These are phyloP conservation scores for Fusarium kyushuense DNA, from an alignment of 2,329 filamentous ascomycete species.

Conservation along the genomic window DNA sequence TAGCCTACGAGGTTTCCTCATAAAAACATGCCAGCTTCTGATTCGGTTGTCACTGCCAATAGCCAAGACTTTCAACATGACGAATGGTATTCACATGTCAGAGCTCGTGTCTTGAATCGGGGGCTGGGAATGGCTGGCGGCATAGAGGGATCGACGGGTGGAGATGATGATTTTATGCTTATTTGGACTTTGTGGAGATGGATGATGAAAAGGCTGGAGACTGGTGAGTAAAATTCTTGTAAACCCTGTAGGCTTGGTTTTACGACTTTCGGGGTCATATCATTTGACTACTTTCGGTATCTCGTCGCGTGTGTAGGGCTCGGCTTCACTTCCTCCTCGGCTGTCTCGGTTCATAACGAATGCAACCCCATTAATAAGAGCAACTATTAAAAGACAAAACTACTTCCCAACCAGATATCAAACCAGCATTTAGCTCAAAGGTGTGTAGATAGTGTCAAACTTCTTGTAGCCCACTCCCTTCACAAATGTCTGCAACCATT, in stretches of 20 bases:
- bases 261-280: not conserved
- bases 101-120: not conserved
- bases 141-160: not conserved
- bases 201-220: not conserved
- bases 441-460: constrained; percentile 1
- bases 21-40: too few species aligned
- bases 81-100: not conserved
- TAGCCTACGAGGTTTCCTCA: not conserved
- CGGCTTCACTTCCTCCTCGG: not conserved
- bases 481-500: constrained; percentile 61
- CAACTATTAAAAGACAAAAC: too few species aligned
- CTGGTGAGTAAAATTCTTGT: not conserved
- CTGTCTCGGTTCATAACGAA: not conserved
- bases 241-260: not conserved
- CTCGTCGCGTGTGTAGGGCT: not conserved
- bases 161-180: not conserved
- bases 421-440: rapidly evolving
- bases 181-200: not conserved
- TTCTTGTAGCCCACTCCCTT: constrained; percentile 55
- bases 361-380: not conserved
- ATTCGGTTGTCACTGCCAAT: rapidly evolving
- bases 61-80: not conserved
- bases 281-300: not conserved
- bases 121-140: not conserved
- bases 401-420: rapidly evolving